Percentiles rank a stretch among this genome's conserved stretches.
phyloP scores from a whole-genome alignment of 257 asterid species.

The Perilla frutescens region DNA sequence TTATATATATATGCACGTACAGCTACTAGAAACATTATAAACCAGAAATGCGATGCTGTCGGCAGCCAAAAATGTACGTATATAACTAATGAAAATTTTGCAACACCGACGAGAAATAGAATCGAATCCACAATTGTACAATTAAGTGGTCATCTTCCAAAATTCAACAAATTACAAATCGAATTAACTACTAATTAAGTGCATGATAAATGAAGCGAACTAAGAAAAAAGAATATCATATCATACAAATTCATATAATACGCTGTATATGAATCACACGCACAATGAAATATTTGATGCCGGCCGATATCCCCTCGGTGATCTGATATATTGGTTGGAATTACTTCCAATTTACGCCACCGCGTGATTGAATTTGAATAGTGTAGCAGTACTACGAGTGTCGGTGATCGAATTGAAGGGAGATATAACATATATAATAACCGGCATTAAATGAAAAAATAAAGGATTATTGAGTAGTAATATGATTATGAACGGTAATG shows the following conservation, averaged over 20 bases:
- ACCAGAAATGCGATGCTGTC: neutral
- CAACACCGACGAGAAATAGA: neutral
- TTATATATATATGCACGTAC: neutral
- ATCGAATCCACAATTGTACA: conserved; percentile 12
- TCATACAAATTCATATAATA: conserved; percentile 32
- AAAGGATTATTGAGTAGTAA: no score
- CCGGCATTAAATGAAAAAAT: neutral
- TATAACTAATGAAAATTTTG: neutral
- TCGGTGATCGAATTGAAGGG: conserved; percentile 1
- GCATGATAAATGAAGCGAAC: conserved; percentile 34
- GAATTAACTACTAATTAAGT: neutral
- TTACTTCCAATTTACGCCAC: conserved; percentile 2
- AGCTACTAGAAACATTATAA: no score
- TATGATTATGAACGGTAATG: no score
- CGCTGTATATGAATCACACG: conserved; percentile 19
- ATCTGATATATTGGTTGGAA: neutral
- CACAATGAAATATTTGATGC: conserved; percentile 19
- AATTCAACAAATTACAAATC: conserved; percentile 31
- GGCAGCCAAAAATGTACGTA: neutral
- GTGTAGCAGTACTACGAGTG: neutral
- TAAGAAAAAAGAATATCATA: conserved; percentile 5
- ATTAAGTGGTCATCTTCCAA: conserved; percentile 18
- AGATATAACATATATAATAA: neutral
- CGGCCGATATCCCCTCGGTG: neutral
- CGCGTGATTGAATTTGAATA: neutral